These are phyloP conservation scores for Cylindrotheca closterium DNA, from an alignment of 108 stramenopile species.

Conservation along the genomic window DNA sequence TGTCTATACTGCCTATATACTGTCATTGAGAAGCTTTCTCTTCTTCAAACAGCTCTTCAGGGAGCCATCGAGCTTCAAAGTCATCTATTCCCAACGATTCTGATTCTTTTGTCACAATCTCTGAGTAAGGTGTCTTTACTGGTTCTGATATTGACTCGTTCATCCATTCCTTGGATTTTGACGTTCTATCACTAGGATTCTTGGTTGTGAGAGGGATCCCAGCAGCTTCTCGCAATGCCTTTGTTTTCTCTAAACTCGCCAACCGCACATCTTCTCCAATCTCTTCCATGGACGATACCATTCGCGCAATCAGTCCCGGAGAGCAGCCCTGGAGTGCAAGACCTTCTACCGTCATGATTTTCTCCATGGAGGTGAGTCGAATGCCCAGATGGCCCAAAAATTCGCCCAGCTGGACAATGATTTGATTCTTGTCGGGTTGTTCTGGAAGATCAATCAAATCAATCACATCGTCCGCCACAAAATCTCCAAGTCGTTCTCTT, in stretches of 20 bases:
- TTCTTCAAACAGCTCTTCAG: background rate
- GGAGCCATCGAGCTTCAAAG: background rate
- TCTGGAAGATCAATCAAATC: constrained; percentile 1
- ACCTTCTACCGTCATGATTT: constrained; percentile 20
- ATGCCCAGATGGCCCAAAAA: constrained; percentile 10
- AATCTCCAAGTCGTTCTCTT: constrained; percentile 10
- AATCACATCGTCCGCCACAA: constrained; percentile 9
- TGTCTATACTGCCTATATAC: too few species aligned
- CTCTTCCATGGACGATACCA: constrained; percentile 13
- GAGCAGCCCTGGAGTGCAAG: constrained; percentile 26
- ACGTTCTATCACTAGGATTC: too few species aligned
- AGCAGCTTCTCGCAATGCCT: background rate
- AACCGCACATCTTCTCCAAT: constrained; percentile 1
- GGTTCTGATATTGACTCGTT: background rate
- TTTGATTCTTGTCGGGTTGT: background rate
- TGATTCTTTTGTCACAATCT: background rate
- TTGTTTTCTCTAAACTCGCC: background rate
- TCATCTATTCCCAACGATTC: background rate
- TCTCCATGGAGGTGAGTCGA: constrained; percentile 18
- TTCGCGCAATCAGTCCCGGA: constrained; percentile 20
- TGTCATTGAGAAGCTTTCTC: too few species aligned
- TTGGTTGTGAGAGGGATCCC: background rate
- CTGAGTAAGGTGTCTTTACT: background rate
- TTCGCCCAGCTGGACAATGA: constrained; percentile 4
- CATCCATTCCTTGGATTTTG: background rate